A percentile compares a stretch with the other conserved stretches of the same genome.
Conservation (phyloP, 176 grass and related monocot genomes). For the Oryza brachyantha region DNA sequence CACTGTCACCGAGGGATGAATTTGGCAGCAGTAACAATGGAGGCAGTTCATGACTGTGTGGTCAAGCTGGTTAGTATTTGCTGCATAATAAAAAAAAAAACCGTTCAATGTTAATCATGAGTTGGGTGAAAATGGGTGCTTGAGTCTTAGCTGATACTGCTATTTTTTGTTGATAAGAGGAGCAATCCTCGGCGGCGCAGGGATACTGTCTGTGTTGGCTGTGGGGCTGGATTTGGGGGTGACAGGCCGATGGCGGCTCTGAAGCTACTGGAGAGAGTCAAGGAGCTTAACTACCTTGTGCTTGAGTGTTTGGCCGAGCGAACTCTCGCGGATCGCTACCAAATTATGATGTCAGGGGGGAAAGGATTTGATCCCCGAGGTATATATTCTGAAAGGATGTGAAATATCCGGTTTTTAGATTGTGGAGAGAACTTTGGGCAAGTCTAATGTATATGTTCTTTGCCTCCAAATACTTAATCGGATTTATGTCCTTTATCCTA, state of each 20-base stretch:
- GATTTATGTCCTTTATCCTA: background rate
- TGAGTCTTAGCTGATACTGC: constrained; percentile 3
- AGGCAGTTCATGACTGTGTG: constrained; percentile 51
- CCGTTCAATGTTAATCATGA: background rate
- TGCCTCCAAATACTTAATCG: background rate
- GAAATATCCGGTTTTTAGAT: background rate
- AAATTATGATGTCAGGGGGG: constrained; percentile 56
- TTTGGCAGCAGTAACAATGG: constrained; percentile 20
- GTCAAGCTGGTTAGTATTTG: constrained; percentile 57
- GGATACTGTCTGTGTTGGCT: constrained; percentile 72
- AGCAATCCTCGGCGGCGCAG: constrained; percentile 51
- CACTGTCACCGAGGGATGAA: background rate
- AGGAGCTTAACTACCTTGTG: constrained; percentile 85
- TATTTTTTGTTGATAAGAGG: constrained; percentile 50
- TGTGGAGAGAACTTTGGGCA: background rate
- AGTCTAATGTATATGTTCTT: background rate
- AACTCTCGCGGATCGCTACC: constrained; percentile 78
- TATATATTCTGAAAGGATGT: constrained; percentile 14
- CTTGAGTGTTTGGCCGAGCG: constrained; percentile 92
- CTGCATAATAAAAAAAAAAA: background rate
- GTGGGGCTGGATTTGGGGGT: constrained; percentile 90
- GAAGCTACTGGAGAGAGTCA: constrained; percentile 64
- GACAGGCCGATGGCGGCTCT: constrained; percentile 69
- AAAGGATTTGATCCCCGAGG: constrained; percentile 88
- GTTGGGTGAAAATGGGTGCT: background rate